A percentile compares a stretch with the other conserved stretches of the same genome.
Evolutionary conservation across 345 rosid species (phyloP).

Genomic region (Streptanthus diversifolius): DNA sequence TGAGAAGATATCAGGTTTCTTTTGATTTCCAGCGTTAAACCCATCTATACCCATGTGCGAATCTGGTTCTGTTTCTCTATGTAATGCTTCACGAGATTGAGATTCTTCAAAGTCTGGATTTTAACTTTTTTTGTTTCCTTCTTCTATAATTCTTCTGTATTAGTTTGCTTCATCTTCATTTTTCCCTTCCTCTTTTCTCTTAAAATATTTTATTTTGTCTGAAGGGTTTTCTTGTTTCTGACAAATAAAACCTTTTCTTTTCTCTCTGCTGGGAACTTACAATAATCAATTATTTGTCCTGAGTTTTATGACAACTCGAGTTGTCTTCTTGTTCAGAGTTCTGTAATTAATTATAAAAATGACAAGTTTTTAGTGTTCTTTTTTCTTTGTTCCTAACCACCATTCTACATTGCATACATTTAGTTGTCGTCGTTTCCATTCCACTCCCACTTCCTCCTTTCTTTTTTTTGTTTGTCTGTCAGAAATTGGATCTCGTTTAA

Average conservation of each 20-base stretch:
- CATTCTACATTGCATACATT: constrained; percentile 18
- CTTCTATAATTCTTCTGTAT: not conserved
- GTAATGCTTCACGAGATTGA: constrained; percentile 18
- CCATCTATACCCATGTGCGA: not conserved
- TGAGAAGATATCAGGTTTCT: constrained; percentile 3
- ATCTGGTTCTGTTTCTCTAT: constrained; percentile 25
- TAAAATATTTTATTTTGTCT: not conserved
- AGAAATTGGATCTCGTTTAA: constrained; percentile 24
- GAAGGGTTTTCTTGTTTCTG: constrained; percentile 27
- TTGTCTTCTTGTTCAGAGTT: constrained; percentile 37
- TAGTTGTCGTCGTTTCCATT: constrained; percentile 31
- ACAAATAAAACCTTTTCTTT: constrained; percentile 19
- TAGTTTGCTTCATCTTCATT: constrained; percentile 32
- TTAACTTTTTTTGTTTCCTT: not conserved
- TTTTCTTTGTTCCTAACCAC: constrained; percentile 28
- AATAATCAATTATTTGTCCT: constrained; percentile 10
- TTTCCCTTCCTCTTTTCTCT: not conserved
- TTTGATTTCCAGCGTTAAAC: not conserved
- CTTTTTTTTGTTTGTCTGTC: constrained; percentile 12
- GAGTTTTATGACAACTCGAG: constrained; percentile 27
- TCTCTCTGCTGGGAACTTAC: constrained; percentile 7
- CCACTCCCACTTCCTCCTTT: constrained; percentile 24
- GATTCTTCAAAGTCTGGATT: constrained; percentile 23
- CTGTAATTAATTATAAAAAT: constrained; percentile 25
- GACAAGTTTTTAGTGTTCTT: constrained; percentile 2